Base-by-base conservation (phyloP, 768 basidiomycete genomes). In the Naganishia antarctica region DNA sequence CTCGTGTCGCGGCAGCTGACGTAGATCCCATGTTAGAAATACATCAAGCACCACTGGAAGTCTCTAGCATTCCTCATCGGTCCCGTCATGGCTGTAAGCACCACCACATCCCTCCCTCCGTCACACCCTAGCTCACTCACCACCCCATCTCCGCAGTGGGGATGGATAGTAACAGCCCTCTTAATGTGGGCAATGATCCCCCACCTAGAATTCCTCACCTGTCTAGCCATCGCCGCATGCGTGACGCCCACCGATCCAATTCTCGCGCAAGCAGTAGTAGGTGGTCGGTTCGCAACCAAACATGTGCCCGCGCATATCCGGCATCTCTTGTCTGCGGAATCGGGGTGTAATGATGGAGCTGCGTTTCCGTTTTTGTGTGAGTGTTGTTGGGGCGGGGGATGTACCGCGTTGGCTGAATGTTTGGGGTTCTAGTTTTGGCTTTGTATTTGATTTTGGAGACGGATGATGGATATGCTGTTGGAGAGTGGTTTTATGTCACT, bases 211-310 rank as follows among this genome's bases (percentile, higher is more conserved):
- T 97, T 97, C 80, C 83, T 97, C 40, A 89, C 90, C 6, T 85
- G 87, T 59, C 82, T 98, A 67, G 90, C 88, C 51, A 85, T 97
- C 60, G 92, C 89, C 18, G 92, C 96, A 0, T 91, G 90, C 76
- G 84, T 93, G 37, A 94, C 92, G 0, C 91, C 91, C 0, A 99
- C 96, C 32, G 91, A 96, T 78, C 91, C 91, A 43, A 92, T 92
- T 74, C 83, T 96, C 57, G 91, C 91, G 0, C 88, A 91, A 18
- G 90, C 91, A 9, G 91, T 92, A 86, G 73, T 87, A 12, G 94
- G 94, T 71, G 94, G 94, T 32, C 93, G 90, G 80, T 99, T 91
- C 80, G 96, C 96, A 2, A 89, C 97, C 76, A 96, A 97, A 75
- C 94, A 97, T 72, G 94, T 98, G 1, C 81, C 81, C 5, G 77